Conservation (phyloP, 768 basidiomycete genomes). For the Tricholoma matsutake region DNA sequence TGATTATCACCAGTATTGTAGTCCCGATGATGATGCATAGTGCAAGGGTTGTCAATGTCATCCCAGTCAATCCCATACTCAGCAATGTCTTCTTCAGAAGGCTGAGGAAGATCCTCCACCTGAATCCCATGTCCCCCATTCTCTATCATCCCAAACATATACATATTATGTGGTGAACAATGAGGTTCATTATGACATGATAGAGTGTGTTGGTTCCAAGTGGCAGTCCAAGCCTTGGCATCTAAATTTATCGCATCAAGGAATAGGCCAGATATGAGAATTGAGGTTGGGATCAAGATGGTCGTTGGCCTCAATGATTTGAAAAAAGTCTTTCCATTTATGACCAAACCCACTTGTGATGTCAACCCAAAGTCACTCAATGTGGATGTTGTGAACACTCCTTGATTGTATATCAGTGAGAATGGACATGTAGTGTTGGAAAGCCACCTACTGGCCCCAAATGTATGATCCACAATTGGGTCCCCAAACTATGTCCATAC, state of each 20-base stretch:
- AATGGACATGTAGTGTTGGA: background rate
- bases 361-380: constrained; percentile 39
- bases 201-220: constrained; percentile 36
- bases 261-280: constrained; percentile 41
- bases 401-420: constrained; percentile 16
- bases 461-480: constrained; percentile 32
- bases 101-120: constrained; percentile 6
- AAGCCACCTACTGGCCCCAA: constrained; percentile 29
- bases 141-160: constrained; percentile 27
- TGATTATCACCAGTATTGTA: constrained; percentile 11
- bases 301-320: constrained; percentile 26
- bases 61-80: constrained; percentile 27
- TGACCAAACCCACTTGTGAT: constrained; percentile 30
- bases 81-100: constrained; percentile 12
- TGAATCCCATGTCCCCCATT: constrained; percentile 25
- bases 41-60: constrained; percentile 7
- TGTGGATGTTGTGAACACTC: constrained; percentile 38
- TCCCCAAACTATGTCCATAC: constrained; percentile 25
- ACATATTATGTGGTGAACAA: constrained; percentile 26
- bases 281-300: constrained; percentile 22
- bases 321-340: constrained; percentile 40
- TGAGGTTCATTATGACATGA: constrained; percentile 12
- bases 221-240: constrained; percentile 24
- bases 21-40: constrained; percentile 11
- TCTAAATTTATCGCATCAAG: constrained; percentile 29